Base-by-base conservation (phyloP, 1,139 yeast genomes). In the Saccharomyces pastorianus region DNA sequence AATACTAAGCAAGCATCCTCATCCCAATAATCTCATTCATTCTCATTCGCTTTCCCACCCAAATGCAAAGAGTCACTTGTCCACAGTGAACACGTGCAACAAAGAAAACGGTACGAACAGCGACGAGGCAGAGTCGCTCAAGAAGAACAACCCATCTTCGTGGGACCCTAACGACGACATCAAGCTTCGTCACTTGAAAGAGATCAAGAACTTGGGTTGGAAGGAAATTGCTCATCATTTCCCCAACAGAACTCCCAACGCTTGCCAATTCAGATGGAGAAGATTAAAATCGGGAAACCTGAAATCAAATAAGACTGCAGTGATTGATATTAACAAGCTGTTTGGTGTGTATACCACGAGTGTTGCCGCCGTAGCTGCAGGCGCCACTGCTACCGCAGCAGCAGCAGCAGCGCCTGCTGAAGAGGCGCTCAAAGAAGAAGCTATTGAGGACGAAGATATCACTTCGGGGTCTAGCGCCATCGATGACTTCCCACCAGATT, bases 251-350 rank as follows among this genome's bases (percentile, higher is more conserved):
- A 85, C 90, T 1, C 87, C 89, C 46, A 85, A 85, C 64, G 90
- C 90, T 4, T 85, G 90, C 61, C 91, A 85, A 68, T 85, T 85
- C 63, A 76, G 91, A 64, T 85, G 91, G 91, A 77, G 91, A 69
- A 71, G 91, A 56, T 72, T 83, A 55, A 81, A 82, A 67, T 77
- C 82, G 9, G 88, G 88, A 1, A 81, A 81, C 60, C 71, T 83
- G 61, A 83, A 83, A 69, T 81, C 84, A 4, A 78, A 78, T 59
- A 73, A 77, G 50, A 76, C 75, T 3, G 70, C 73, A 6, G 58
- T 57, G 14, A 57, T 65, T 27, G 66, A 65, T 48, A 63, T 64
- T 17, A 59, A 64, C 8, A 46, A 46, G 31, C 4, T 38, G 1
- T 38, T 38, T 6, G 44, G 44, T 4, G 25, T 38, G n/a, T 38